Evolutionary conservation across 495 filamentous ascomycete species (phyloP).

Genomic region (Pseudevernia furfuracea): DNA sequence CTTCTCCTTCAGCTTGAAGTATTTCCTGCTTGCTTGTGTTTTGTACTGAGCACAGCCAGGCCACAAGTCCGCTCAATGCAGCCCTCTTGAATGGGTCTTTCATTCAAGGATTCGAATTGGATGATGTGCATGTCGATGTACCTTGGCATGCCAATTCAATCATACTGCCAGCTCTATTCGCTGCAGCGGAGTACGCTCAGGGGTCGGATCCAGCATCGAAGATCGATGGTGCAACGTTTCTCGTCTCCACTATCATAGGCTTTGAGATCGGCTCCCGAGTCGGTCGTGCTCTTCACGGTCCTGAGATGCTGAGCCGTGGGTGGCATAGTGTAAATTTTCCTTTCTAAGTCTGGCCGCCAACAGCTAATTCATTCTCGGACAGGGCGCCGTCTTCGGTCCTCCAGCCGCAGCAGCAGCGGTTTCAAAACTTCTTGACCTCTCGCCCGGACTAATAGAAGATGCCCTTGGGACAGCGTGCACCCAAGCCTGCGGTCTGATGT

Average conservation of each 20-base stretch:
- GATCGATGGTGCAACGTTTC: constrained; percentile 22
- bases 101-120: neutral
- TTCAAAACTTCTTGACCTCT: constrained; percentile 33
- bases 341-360: too few relatives aligned
- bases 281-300: constrained; percentile 36
- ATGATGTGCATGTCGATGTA: neutral
- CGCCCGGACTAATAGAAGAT: constrained; percentile 30
- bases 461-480: constrained; percentile 39
- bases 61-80: neutral
- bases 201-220: neutral
- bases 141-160: neutral
- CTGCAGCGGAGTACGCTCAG: neutral
- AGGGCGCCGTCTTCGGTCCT: constrained; percentile 39
- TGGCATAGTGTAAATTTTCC: constrained; percentile 33
- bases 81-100: neutral
- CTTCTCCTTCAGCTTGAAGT: too few relatives aligned
- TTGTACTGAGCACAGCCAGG: neutral
- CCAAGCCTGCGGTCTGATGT: constrained; percentile 38
- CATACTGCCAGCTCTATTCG: neutral
- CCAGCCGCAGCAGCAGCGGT: constrained; percentile 36
- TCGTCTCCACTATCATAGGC: constrained; percentile 35
- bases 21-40: too few relatives aligned
- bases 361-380: neutral
- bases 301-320: constrained; percentile 34
- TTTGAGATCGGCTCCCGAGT: constrained; percentile 37